phyloP scores from a whole-genome alignment of 1,284 basidiomycete species.

The Phellopilus nigrolimitatus region DNA sequence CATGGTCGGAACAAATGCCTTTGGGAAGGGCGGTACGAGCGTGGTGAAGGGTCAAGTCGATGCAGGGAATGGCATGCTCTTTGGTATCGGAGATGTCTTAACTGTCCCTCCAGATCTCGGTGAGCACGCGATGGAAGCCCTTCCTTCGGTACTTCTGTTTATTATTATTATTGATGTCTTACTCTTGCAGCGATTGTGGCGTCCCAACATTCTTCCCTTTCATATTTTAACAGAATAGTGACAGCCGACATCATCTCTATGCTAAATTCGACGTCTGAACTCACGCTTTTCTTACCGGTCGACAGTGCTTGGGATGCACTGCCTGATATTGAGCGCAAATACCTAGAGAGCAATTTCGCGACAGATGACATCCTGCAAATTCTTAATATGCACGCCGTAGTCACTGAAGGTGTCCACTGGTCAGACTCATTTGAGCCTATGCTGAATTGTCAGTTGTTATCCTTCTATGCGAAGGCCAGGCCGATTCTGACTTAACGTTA shows the following conservation, averaged over 20 bases:
- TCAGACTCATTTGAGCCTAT: constrained; percentile 54
- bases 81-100: constrained; percentile 75
- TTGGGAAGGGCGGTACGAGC: constrained; percentile 63
- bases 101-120: constrained; percentile 74
- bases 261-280: constrained; percentile 60
- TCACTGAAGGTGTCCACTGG: constrained; percentile 53
- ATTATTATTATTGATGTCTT: neutral
- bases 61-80: constrained; percentile 73
- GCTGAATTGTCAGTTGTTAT: constrained; percentile 46
- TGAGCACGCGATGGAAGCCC: constrained; percentile 34
- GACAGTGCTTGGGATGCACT: constrained; percentile 73
- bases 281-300: constrained; percentile 89
- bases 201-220: constrained; percentile 51
- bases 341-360: constrained; percentile 83
- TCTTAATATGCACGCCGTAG: constrained; percentile 71
- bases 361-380: constrained; percentile 74
- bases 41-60: constrained; percentile 51
- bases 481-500: constrained; percentile 27
- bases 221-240: constrained; percentile 66
- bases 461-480: constrained; percentile 9
- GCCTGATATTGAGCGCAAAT: constrained; percentile 68
- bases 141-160: no score
- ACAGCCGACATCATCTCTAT: constrained; percentile 51
- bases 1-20: constrained; percentile 68
- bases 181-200: constrained; percentile 49